Evolutionary conservation across 2,329 filamentous ascomycete genomes (phyloP), one percentile per base, ranked within the genome.

Genomic region (Dactylellina haptotyla): DNA sequence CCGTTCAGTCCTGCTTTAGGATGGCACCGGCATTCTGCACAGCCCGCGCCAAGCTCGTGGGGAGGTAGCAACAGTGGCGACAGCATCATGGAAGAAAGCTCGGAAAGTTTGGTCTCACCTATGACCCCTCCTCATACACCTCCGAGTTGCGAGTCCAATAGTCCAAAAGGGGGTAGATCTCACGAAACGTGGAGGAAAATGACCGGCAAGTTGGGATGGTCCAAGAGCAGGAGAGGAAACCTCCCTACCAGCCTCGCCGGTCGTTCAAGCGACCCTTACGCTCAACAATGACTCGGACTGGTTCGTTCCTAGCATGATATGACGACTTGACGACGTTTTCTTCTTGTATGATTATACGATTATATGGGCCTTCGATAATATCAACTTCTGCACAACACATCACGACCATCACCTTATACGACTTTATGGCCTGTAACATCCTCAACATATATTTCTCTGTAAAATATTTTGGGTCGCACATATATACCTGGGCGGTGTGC

Each of bases 181-280:
- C 82, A 84, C 54, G 83, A 84, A 76, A 81, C 83, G 3, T 85
- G 83, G 83, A 85, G 84, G 78, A 84, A 84, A 76, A 84, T 84
- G 83, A 83, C 83, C 2, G 82, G 83, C 80, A 84, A 83, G 77
- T 77, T 85, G 46, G 75, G 75, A 37, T 78, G 78, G 75, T 78
- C 77, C 57, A 79, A 78, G 43, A 73, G 69, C 41, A 64, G 61
- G 48, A 73, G 61, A 51, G 62, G 61, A 6, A 61, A 73, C 32
- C 30, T 73, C 32, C 69, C 67, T 2, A 12, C 34, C 59, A 46
- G 48, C 54, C 69, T 73, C 20, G 54, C 61, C 28, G 62, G 41
- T 18, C 45, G 69, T 32, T 66, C 69, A 14, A 73, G 69, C 14
- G 69, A 73, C 23, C 54, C 61, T 25, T 73, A 73, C 32, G 46